Conservation (phyloP, 225 moss, liverwort and hornwort genomes). For the Marchantia paleacea region DNA sequence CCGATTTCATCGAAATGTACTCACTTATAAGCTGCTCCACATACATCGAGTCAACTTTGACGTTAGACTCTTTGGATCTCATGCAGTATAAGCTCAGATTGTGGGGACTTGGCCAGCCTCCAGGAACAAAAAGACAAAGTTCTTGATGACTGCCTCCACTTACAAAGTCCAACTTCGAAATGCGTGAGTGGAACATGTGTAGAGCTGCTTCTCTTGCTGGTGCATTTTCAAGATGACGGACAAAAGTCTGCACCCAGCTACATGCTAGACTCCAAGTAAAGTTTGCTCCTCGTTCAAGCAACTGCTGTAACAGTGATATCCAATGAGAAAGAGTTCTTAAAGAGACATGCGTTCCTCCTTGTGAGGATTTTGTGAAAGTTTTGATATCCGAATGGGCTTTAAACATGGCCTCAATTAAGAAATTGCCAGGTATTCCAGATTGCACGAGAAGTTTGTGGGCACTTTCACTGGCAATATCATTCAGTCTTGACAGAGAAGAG, state of each 20-base stretch:
- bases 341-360: conserved; percentile 55
- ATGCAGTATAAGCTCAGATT: conserved; percentile 50
- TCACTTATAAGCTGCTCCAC: conserved; percentile 64
- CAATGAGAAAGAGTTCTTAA: conserved; percentile 75
- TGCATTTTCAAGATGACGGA: conserved; percentile 55
- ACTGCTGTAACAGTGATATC: conserved; percentile 81
- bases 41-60: conserved; percentile 65
- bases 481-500: background rate
- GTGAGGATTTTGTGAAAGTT: conserved; percentile 49
- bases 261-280: conserved; percentile 69
- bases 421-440: conserved; percentile 66
- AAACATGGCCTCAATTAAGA: conserved; percentile 73
- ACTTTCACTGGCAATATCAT: conserved; percentile 48
- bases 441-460: conserved; percentile 58
- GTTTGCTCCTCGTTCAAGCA: conserved; percentile 75
- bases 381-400: conserved; percentile 62
- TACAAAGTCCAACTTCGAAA: conserved; percentile 48
- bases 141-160: conserved; percentile 45
- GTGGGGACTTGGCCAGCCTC: conserved; percentile 86
- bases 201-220: conserved; percentile 64
- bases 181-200: conserved; percentile 47
- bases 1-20: conserved; percentile 40
- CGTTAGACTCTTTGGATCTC: conserved; percentile 59
- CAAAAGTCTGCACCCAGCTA: conserved; percentile 94
- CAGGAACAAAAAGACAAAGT: conserved; percentile 56